Evolutionary conservation across 352 stramenopile genomes (phyloP).

Genomic region (Elongisporangium prolatum): DNA sequence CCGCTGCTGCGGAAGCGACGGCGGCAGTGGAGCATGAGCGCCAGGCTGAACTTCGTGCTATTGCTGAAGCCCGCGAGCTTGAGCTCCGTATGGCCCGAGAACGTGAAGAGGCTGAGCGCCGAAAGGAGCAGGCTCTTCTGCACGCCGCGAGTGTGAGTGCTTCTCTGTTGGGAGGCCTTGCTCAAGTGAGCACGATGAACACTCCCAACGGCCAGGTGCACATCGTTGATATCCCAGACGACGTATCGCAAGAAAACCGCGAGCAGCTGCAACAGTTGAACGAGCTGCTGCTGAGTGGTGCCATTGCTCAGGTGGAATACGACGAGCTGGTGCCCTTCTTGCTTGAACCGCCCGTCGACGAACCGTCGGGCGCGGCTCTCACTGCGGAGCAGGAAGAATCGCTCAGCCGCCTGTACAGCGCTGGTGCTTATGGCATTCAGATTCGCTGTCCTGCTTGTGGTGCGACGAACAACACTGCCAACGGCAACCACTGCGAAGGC

Average conservation of each 20-base stretch:
- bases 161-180: conserved; percentile 66
- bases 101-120: conserved; percentile 47
- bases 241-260: conserved; percentile 81
- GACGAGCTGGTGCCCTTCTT: conserved; percentile 86
- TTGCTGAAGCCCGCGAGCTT: conserved; percentile 64
- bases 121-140: conserved; percentile 56
- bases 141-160: conserved; percentile 76
- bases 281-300: conserved; percentile 74
- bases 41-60: conserved; percentile 75
- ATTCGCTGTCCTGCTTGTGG: conserved; percentile 84
- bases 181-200: conserved; percentile 73
- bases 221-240: conserved; percentile 78
- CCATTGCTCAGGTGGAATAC: conserved; percentile 82
- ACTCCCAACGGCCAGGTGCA: conserved; percentile 66
- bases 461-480: conserved; percentile 85
- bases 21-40: conserved; percentile 77
- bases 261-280: conserved; percentile 85
- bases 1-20: conserved; percentile 65
- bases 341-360: conserved; percentile 61
- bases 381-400: conserved; percentile 82
- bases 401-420: conserved; percentile 69
- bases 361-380: conserved; percentile 53
- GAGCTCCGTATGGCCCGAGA: conserved; percentile 53
- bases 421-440: conserved; percentile 79
- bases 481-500: conserved; percentile 84